A percentile compares a stretch with the other conserved stretches of the same genome.
Conservation (phyloP, 2,329 filamentous ascomycete species). For the Diaporthe destruens region DNA sequence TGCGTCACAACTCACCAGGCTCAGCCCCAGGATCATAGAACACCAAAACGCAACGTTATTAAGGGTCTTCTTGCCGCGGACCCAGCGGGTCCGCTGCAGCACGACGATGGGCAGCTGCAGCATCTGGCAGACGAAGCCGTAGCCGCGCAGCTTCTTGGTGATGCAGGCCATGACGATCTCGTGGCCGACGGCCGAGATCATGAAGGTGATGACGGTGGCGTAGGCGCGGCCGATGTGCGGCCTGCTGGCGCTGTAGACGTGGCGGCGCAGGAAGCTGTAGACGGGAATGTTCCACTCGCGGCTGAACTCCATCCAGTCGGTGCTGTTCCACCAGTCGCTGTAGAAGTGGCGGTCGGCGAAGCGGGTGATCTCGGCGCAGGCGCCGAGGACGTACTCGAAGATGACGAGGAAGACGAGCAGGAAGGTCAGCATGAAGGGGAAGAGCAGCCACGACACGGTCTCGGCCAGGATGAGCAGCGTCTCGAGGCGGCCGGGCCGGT, state of each 20-base stretch:
- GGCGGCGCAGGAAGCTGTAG: slow-evolving; percentile 92
- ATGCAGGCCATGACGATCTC: slow-evolving; percentile 98
- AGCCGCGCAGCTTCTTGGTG: slow-evolving; percentile 94
- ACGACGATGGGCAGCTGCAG: slow-evolving; percentile 95
- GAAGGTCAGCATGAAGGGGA: slow-evolving; percentile 97
- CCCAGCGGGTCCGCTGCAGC: slow-evolving; percentile 83
- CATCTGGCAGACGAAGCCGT: slow-evolving; percentile 97
- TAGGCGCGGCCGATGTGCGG: slow-evolving; percentile 80
- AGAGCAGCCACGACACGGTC: slow-evolving; percentile 90
- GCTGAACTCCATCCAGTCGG: slow-evolving; percentile 95
- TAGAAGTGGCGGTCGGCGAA: slow-evolving; percentile 98
- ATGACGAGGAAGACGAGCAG: slow-evolving; percentile 97
- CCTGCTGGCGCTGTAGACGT: slow-evolving; percentile 89
- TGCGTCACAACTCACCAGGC: slow-evolving; percentile 69
- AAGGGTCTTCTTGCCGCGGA: slow-evolving; percentile 79
- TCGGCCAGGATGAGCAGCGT: slow-evolving; percentile 85
- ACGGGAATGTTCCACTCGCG: slow-evolving; percentile 98
- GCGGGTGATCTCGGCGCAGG: slow-evolving; percentile 92
- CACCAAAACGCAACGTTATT: slow-evolving; percentile 95
- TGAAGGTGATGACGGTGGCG: slow-evolving; percentile 90
- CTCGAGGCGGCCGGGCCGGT: slow-evolving; percentile 66
- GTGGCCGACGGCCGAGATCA: slow-evolving; percentile 89
- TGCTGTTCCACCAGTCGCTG: slow-evolving; percentile 80
- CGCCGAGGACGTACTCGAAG: slow-evolving; percentile 95
- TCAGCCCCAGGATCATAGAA: slow-evolving; percentile 89